Base-by-base conservation (phyloP, 768 basidiomycete species). In the Boletus sp. region DNA sequence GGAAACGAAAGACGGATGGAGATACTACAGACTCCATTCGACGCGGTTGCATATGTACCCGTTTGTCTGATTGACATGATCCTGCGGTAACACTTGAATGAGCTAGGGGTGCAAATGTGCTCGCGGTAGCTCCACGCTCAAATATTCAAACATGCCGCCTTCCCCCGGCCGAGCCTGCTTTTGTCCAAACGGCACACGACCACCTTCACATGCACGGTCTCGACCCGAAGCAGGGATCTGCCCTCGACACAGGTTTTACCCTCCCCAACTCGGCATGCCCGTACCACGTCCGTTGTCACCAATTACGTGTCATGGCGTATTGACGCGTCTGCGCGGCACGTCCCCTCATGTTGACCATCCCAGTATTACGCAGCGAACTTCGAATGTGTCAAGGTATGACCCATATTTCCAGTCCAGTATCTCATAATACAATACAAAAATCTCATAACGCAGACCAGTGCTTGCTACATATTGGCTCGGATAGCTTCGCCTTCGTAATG, bases 51-150 rank as follows among this genome's bases (percentile, higher is more conserved):
- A 30, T 4, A 9, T 6, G 5, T 15, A 15, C 7, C 14, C n/a
- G n/a, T 39, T 15, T 20, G 12, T 9, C n/a, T 8, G 6, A 44
- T 17, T 36, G 33, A 54, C 40, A 5, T 20, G 36, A 35, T 18
- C 4, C 7, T 3, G 5, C n/a, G n/a, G n/a, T n/a, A 39, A 29
- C 33, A 15, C 55, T 79, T 57, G 84, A 98, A 97, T 67, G 84
- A 89, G 58, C 78, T 94, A 41, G 95, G 95, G n/a, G 94, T 98
- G 7, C 95, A 98, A 68, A 83, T 97, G 54, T 83, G 98, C 52
- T 90, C 94, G 15, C 82, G 84, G 10, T 76, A 77, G n/a, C 74
- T 97, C 7, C 94, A 94, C 70, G 69, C 76, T 5, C 95, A 97
- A 66, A 81, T 96, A 56, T 97, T 98, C 72, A 82, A 79, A 55